Base-by-base conservation (phyloP, 1,284 basidiomycete genomes). In the Naganishia liquefaciens region DNA sequence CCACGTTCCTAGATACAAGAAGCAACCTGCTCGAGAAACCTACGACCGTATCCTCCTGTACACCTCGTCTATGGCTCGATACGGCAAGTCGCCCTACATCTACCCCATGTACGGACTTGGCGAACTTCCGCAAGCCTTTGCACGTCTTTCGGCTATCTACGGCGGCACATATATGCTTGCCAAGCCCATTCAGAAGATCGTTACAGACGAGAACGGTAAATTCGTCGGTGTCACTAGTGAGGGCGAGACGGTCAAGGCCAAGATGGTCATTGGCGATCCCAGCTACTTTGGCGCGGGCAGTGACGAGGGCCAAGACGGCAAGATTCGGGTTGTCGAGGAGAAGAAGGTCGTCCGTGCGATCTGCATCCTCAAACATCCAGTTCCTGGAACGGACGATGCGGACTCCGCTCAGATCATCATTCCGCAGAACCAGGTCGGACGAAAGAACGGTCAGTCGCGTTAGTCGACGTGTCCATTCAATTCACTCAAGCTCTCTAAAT, bases 91-190 rank as follows among this genome's bases (percentile, higher is more conserved):
- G 21, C 96, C 96, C 3, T 99, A 99, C 84, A 97, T 99, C 78
- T 99, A 99, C 83, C 96, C 96, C 17, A 86, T 98, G 62, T 99
- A 99, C 80, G 96, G 96, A 70, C 89, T 99, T 58, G 96, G 96
- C 72, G 96, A 99, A 80, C 88, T 99, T 55, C 96, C 96, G 23
- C 96, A 99, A 78, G 93, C 95, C 2, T 99, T 99, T 76, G 96
- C 96, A 19, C 93, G 96, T 76, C 85, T 98, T 65, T 94, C 91
- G 70, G 96, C 96, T 72, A 98, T 99, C 77, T 98, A 99, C 78
- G 96, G 96, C 62, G 96, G 96, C 61, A 99, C 96, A 19, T 99
- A 99, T 83, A 99, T 99, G 96, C 88, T 99, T 65, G 93, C 98
- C 84, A 99, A 99, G 82, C 84, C 84, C 65, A 89, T 97, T 72